phyloP scores from a whole-genome alignment of 441 rosid genomes.

The Isatis lusitanica region DNA sequence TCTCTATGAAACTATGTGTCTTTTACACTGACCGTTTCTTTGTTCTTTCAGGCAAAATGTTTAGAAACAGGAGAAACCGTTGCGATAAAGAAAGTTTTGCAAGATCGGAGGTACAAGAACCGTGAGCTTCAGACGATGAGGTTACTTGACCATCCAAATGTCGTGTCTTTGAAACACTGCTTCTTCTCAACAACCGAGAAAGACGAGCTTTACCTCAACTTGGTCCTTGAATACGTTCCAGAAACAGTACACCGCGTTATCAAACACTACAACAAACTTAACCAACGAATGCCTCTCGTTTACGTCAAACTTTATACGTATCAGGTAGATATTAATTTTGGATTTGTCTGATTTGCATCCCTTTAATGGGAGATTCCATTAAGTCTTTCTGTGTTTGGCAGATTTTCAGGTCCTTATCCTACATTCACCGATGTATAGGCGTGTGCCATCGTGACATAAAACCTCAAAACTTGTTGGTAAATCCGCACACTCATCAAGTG shows the following conservation, averaged over 20 bases:
- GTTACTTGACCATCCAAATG: constrained; percentile 92
- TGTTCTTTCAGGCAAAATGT: constrained; percentile 74
- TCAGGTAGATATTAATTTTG: constrained; percentile 50
- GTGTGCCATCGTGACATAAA: constrained; percentile 97
- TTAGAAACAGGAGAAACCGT: constrained; percentile 95
- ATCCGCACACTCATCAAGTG: constrained; percentile 94
- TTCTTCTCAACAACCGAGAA: constrained; percentile 92
- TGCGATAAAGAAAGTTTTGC: constrained; percentile 96
- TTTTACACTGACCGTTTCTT: neutral
- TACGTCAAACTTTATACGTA: constrained; percentile 89
- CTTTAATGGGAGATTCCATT: neutral
- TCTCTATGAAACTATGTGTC: neutral
- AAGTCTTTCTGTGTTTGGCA: constrained; percentile 35
- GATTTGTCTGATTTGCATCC: neutral
- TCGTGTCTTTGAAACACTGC: constrained; percentile 87
- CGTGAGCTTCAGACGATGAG: constrained; percentile 98
- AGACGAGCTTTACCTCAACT: constrained; percentile 90
- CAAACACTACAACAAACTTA: constrained; percentile 89
- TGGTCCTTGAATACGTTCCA: constrained; percentile 96
- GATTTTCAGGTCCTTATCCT: constrained; percentile 90
- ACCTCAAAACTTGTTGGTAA: constrained; percentile 97
- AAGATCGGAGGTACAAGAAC: constrained; percentile 96
- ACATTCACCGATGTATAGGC: constrained; percentile 79
- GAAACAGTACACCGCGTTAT: constrained; percentile 93
- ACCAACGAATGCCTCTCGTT: constrained; percentile 92